Percentiles rank a stretch among this genome's conserved stretches.
phyloP scores from a whole-genome alignment of 192 early-diverging fungal species.

The Oehlia diaphana region DNA sequence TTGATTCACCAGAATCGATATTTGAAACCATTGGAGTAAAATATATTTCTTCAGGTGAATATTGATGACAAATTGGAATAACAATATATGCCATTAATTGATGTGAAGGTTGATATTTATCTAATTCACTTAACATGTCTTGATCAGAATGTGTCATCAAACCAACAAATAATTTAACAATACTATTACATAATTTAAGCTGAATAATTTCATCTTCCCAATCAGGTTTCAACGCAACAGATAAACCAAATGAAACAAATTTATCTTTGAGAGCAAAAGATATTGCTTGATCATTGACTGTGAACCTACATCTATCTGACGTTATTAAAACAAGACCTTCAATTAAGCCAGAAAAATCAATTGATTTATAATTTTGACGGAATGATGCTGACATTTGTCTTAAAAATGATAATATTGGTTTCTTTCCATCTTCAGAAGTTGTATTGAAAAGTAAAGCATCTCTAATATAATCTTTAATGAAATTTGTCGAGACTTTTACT shows the following conservation, averaged over 20 bases:
- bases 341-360: conserved; percentile 50
- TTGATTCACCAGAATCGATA: conserved; percentile 24
- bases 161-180: conserved; percentile 51
- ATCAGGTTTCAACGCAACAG: conserved; percentile 37
- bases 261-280: conserved; percentile 42
- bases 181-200: conserved; percentile 39
- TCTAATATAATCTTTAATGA: conserved; percentile 51
- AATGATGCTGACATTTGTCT: conserved; percentile 34
- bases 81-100: conserved; percentile 49
- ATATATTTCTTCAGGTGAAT: conserved; percentile 39
- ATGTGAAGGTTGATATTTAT: conserved; percentile 43
- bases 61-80: conserved; percentile 52
- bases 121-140: conserved; percentile 48
- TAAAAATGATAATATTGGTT: conserved; percentile 27
- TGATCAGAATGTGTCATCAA: conserved; percentile 48
- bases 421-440: conserved; percentile 26
- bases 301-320: conserved; percentile 36
- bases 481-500: conserved; percentile 42
- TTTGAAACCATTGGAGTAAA: conserved; percentile 34
- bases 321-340: conserved; percentile 45
- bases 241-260: conserved; percentile 43
- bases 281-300: conserved; percentile 35
- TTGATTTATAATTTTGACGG: conserved; percentile 41
- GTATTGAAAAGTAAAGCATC: conserved; percentile 18
- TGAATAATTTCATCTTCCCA: conserved; percentile 43